phyloP scores from a whole-genome alignment of 140 eudicot species.

The Anethum foeniculum region DNA sequence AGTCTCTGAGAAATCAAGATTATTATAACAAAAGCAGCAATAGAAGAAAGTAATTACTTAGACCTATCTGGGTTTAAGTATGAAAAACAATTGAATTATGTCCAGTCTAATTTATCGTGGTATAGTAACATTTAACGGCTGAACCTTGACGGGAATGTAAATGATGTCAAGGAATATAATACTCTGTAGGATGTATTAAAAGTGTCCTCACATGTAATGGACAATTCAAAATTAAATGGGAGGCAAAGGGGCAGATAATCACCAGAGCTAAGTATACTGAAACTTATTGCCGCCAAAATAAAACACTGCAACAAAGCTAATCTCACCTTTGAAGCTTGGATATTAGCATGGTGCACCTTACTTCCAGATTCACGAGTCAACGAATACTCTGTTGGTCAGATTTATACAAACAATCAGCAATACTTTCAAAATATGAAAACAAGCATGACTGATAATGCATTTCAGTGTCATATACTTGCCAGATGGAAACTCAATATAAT shows the following conservation, averaged over 20 bases:
- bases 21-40: too few species aligned
- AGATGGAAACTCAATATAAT: too few species aligned
- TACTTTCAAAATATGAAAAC: background rate
- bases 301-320: background rate
- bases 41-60: too few species aligned
- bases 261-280: background rate
- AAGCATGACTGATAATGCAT: background rate
- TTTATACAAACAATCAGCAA: slow-evolving; percentile 3
- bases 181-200: background rate
- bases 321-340: slow-evolving; percentile 62
- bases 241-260: background rate
- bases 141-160: background rate
- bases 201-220: background rate
- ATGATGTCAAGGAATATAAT: background rate
- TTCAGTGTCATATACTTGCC: background rate
- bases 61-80: too few species aligned
- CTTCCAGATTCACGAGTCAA: slow-evolving; percentile 61
- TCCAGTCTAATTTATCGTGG: too few species aligned
- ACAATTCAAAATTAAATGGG: background rate
- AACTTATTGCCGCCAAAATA: background rate
- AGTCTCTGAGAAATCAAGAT: too few species aligned
- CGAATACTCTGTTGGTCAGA: slow-evolving; percentile 46
- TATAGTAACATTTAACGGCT: too few species aligned
- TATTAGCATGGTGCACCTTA: slow-evolving; percentile 66
- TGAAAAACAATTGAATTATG: too few species aligned